phyloP scores from a whole-genome alignment of 2,329 filamentous ascomycete species.

The Aspergillus niger region DNA sequence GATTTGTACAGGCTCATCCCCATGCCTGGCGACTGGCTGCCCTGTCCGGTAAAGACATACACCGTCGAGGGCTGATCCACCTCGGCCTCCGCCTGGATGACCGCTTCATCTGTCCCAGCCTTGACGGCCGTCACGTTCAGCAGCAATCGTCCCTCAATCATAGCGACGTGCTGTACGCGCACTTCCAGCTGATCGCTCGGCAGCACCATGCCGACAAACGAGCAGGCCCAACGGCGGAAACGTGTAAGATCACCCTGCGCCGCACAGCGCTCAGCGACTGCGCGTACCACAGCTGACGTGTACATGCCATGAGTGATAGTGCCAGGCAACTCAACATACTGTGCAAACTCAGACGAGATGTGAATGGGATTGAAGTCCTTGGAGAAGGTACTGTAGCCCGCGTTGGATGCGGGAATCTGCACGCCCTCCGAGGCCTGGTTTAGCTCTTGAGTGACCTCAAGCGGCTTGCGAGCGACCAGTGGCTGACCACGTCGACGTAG shows the following conservation, averaged over 20 bases:
- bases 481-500: constrained; percentile 7
- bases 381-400: constrained; percentile 93
- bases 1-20: constrained; percentile 94
- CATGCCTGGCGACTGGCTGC: constrained; percentile 97
- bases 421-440: neutral
- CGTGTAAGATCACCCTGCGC: constrained; percentile 90
- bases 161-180: constrained; percentile 88
- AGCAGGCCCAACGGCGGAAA: constrained; percentile 70
- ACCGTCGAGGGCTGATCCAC: constrained; percentile 92
- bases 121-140: neutral
- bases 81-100: constrained; percentile 87
- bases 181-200: constrained; percentile 91
- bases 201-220: constrained; percentile 93
- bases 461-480: neutral
- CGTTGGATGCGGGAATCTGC: constrained; percentile 56
- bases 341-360: constrained; percentile 94
- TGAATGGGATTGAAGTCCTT: constrained; percentile 98
- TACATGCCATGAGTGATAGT: constrained; percentile 99
- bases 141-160: constrained; percentile 60
- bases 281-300: constrained; percentile 89
- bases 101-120: constrained; percentile 64
- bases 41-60: constrained; percentile 95
- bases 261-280: constrained; percentile 2
- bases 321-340: constrained; percentile 86
- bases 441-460: neutral